Conservation (phyloP, 495 filamentous ascomycete genomes). For the Penicillium lividum region DNA sequence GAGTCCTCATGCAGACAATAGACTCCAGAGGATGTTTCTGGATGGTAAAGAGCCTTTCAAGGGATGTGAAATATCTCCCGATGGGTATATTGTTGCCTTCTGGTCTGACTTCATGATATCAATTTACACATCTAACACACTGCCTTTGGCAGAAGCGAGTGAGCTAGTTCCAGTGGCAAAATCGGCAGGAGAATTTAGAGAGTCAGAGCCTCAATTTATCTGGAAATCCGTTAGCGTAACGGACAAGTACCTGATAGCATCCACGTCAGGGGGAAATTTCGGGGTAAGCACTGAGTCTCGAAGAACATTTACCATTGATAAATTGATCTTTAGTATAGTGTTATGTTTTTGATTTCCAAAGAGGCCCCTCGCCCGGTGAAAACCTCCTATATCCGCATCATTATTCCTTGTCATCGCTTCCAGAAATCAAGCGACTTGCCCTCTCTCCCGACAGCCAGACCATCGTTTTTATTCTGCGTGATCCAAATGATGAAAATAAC, state of each 20-base stretch:
- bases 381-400: neutral
- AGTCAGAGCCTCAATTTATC: neutral
- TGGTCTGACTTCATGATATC: slow-evolving; percentile 32
- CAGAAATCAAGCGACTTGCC: slow-evolving; percentile 25
- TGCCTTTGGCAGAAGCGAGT: slow-evolving; percentile 3
- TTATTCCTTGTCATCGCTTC: neutral
- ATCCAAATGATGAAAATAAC: slow-evolving; percentile 9
- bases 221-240: slow-evolving; percentile 12
- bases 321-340: neutral
- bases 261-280: slow-evolving; percentile 4
- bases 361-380: neutral
- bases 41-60: slow-evolving; percentile 20
- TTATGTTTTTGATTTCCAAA: slow-evolving; percentile 10
- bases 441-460: slow-evolving; percentile 32
- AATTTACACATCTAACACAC: slow-evolving; percentile 30
- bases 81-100: slow-evolving; percentile 28
- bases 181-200: neutral
- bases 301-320: neutral
- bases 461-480: slow-evolving; percentile 22
- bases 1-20: neutral
- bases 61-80: slow-evolving; percentile 31
- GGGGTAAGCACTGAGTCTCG: neutral
- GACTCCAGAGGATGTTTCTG: neutral
- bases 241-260: slow-evolving; percentile 9
- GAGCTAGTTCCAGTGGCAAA: neutral